Percentiles rank a stretch among this genome's conserved stretches.
Evolutionary conservation across 371 early-diverging fungal genomes (phyloP).

Genomic region (Mucor mucedo): DNA sequence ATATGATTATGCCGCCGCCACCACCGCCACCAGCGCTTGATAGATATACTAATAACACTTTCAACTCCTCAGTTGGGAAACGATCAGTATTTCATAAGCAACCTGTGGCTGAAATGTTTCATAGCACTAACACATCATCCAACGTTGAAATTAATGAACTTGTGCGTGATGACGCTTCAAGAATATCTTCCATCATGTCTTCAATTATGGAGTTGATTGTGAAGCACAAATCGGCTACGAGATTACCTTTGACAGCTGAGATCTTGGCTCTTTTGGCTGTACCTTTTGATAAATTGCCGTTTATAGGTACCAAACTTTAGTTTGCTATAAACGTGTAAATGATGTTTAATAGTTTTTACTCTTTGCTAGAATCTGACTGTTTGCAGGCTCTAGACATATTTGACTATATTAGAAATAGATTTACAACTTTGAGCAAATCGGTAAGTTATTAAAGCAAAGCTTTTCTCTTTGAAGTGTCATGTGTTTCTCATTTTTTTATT

Average conservation of each 20-base stretch:
- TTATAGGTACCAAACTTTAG: conserved; percentile 26
- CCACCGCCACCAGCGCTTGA: not conserved
- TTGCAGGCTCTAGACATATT: conserved; percentile 52
- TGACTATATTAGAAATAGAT: conserved; percentile 49
- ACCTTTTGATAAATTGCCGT: conserved; percentile 39
- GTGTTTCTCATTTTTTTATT: not conserved
- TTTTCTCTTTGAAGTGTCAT: not conserved
- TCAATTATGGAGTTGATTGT: conserved; percentile 34
- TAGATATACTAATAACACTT: not conserved
- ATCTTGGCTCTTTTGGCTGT: conserved; percentile 38
- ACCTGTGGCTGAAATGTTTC: conserved; percentile 12
- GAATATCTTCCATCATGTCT: conserved; percentile 24
- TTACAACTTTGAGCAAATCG: conserved; percentile 34
- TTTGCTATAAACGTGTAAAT: not conserved
- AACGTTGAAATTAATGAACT: conserved; percentile 9
- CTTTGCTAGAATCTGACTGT: conserved; percentile 41
- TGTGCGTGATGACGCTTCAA: conserved; percentile 2
- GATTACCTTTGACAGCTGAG: conserved; percentile 42
- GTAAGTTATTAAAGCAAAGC: conserved; percentile 26
- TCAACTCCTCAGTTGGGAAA: not conserved
- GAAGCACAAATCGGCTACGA: conserved; percentile 43
- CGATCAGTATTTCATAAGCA: conserved; percentile 12
- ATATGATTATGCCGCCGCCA: not conserved
- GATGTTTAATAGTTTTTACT: not conserved
- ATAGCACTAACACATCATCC: not conserved